Base-by-base conservation (phyloP, 2,329 filamentous ascomycete genomes). In the Aspergillus fijiensis region DNA sequence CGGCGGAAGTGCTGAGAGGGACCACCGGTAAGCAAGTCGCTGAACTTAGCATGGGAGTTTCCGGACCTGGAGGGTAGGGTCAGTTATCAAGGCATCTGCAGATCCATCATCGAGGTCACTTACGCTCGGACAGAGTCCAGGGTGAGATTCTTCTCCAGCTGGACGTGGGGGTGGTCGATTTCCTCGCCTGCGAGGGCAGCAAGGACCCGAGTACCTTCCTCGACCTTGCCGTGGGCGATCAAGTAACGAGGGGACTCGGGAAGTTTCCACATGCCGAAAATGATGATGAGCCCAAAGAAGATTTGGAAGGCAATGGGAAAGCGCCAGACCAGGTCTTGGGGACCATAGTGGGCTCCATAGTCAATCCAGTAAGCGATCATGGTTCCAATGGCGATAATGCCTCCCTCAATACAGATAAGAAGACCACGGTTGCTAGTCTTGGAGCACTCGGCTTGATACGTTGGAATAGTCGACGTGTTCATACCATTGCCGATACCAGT, bases 401-500 rank as follows among this genome's bases (percentile, higher is more conserved):
- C 63, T 39, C 64, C 64, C 45, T 66, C 61, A 4, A 66, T 65
- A 11, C 63, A 65, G 6, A 66, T 63, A 33, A 65, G 50, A 25
- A 65, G 64, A 45, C 63, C 65, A 21, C 61, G 60, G 42, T 65
- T 65, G 50, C 58, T 60, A 10, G 65, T 60, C 25, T 60, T 65
- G n/a, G 61, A 60, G 25, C 61, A 67, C 21, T 67, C 63, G 3
- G 65, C 64, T 51, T 67, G 65, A 47, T 65, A 67, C 4, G 63
- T 64, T 3, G 65, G 63, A 14, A 65, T 63, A 19, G 65, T 67
- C 14, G 61, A 65, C 0, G 61, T 67, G 51, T 65, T 65, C 58
- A 67, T 67, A 39, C 65, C 62, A 29, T 65, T 65, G 9, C 61
- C 62, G 21, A 67, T 61, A 9, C 63, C 63, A n/a, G 65, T 65